Conservation (phyloP, 163 green algal species). For the Chlamydomonas reinhardtii region DNA sequence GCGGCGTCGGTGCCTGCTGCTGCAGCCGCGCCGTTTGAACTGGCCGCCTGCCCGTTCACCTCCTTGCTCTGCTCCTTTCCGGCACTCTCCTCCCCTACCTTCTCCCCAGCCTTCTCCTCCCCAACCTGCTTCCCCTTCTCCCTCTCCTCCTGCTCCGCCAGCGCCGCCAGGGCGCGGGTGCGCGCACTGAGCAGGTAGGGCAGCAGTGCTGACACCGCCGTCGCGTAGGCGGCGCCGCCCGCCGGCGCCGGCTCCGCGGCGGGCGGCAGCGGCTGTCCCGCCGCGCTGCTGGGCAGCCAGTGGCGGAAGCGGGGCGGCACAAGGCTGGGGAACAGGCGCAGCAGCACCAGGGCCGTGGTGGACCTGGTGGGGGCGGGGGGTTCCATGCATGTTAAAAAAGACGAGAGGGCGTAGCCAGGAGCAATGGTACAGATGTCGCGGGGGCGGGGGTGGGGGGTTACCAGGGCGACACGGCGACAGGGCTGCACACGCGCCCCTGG, state of each 20-base stretch:
- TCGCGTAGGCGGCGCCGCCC: slow-evolving; percentile 32
- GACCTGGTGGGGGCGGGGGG: slow-evolving; percentile 8
- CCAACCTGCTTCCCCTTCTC: no score
- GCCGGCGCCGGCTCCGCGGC: slow-evolving; percentile 47
- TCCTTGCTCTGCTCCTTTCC: no score
- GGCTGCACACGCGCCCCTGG: no score
- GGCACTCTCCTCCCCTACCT: neutral
- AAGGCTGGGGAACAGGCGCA: slow-evolving; percentile 80
- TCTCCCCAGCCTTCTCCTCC: no score
- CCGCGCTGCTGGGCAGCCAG: slow-evolving; percentile 47
- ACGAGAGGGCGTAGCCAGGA: no score
- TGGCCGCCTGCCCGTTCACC: no score
- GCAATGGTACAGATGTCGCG: no score
- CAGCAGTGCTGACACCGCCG: slow-evolving; percentile 70
- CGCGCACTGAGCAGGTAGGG: slow-evolving; percentile 86
- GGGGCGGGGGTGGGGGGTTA: no score
- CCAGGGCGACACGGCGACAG: no score
- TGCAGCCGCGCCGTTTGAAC: no score
- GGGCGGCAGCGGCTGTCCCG: slow-evolving; percentile 53
- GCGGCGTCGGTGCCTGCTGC: no score
- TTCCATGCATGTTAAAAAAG: neutral
- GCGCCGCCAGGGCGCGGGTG: slow-evolving; percentile 64
- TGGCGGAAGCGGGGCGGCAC: slow-evolving; percentile 59
- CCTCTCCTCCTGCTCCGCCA: neutral
- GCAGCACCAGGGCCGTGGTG: slow-evolving; percentile 69